Evolutionary conservation across 2,329 filamentous ascomycete species (phyloP).

Genomic region (Calonectria pseudoreteaudii): DNA sequence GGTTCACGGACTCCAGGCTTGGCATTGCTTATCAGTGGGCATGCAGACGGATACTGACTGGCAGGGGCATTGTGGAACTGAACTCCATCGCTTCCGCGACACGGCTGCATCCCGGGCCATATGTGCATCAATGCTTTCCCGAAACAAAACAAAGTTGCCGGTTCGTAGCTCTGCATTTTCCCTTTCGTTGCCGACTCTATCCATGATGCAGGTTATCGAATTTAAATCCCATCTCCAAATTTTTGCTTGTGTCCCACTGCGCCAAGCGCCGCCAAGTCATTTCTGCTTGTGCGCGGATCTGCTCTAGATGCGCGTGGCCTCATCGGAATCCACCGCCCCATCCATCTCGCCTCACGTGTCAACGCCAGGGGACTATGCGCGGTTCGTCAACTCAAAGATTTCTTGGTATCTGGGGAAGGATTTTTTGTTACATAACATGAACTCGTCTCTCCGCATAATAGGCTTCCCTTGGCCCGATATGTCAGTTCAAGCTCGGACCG

Average conservation of each 20-base stretch:
- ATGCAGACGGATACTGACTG: neutral
- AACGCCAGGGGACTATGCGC: constrained; percentile 24
- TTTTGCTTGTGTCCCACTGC: neutral
- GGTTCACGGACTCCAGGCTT: neutral
- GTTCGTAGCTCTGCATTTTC: neutral
- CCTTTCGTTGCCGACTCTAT: neutral
- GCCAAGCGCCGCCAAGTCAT: constrained; percentile 14
- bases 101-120: constrained; percentile 7
- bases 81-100: constrained; percentile 3
- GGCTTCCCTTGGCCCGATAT: constrained; percentile 29
- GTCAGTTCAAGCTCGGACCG: constrained; percentile 23
- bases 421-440: constrained; percentile 32
- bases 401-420: constrained; percentile 30
- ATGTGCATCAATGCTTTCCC: neutral
- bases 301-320: constrained; percentile 25
- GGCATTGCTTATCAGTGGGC: constrained; percentile 14
- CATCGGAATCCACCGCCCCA: constrained; percentile 29
- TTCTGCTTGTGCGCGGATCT: constrained; percentile 21
- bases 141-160: neutral
- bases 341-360: constrained; percentile 10
- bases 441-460: constrained; percentile 31
- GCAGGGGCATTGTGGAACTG: constrained; percentile 4
- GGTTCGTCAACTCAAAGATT: constrained; percentile 13
- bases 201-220: neutral
- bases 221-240: neutral